phyloP scores from a whole-genome alignment of 768 basidiomycete genomes.

The Royoungia palumana region DNA sequence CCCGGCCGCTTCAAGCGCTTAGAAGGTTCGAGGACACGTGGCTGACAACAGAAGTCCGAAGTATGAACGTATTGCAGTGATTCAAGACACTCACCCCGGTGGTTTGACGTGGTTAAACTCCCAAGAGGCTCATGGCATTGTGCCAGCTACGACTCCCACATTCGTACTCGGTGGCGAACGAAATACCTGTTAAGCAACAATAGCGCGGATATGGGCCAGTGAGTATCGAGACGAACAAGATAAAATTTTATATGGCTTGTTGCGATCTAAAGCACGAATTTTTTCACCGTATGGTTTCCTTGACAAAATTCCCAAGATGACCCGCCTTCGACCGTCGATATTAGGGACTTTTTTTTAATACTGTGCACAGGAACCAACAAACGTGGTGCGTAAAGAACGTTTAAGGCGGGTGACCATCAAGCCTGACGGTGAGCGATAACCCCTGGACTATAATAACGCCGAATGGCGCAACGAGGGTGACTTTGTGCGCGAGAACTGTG shows the following conservation, averaged over 20 bases:
- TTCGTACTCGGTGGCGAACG: constrained; percentile 8
- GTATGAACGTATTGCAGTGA: constrained; percentile 26
- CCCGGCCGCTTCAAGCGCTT: constrained; percentile 6
- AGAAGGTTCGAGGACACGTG: background rate
- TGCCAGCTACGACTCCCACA: constrained; percentile 3
- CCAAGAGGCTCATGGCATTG: background rate
- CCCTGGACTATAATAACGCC: background rate
- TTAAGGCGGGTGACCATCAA: constrained; percentile 4
- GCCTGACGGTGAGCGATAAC: constrained; percentile 11
- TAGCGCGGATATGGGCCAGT: constrained; percentile 5
- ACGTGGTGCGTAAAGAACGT: background rate
- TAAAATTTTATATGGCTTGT: constrained; percentile 11
- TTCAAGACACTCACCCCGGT: constrained; percentile 30
- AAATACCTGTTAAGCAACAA: constrained; percentile 15
- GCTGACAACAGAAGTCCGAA: constrained; percentile 6
- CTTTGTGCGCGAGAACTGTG: constrained; percentile 10
- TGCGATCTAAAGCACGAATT: constrained; percentile 12
- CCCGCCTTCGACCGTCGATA: too few species aligned
- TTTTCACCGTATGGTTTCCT: constrained; percentile 23
- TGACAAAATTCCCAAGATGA: too few species aligned
- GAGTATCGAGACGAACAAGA: constrained; percentile 3
- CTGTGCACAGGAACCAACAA: background rate
- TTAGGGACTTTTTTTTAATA: background rate
- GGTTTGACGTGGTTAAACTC: constrained; percentile 13
- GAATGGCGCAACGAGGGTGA: background rate